These are phyloP conservation scores for Penicillium coffeae DNA, from an alignment of 495 filamentous ascomycete genomes.

Conservation along the genomic window DNA sequence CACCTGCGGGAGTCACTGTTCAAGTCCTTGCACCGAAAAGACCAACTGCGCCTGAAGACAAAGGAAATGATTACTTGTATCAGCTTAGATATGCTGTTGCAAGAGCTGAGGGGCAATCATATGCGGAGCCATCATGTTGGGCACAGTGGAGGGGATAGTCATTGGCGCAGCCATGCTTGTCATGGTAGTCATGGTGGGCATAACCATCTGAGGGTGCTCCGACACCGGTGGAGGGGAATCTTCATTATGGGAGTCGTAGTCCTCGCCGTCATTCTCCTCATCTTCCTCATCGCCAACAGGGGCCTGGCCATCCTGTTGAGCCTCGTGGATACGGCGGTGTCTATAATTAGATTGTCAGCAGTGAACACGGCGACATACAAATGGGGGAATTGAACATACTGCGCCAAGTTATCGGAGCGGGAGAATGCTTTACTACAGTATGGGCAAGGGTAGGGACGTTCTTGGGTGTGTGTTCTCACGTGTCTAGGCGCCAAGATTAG, in stretches of 20 bases:
- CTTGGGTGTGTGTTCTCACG: constrained; percentile 98
- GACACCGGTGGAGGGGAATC: constrained; percentile 54
- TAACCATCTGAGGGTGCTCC: not conserved
- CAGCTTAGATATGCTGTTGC: constrained; percentile 43
- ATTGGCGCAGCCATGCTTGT: constrained; percentile 38
- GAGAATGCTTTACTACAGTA: constrained; percentile 99
- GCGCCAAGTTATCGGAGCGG: constrained; percentile 95
- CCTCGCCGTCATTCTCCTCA: constrained; percentile 67
- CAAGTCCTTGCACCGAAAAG: constrained; percentile 4
- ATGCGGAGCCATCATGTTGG: constrained; percentile 34
- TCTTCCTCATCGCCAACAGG: constrained; percentile 67
- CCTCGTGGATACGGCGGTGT: constrained; percentile 94
- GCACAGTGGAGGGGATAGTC: constrained; percentile 35
- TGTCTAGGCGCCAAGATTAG: constrained; percentile 67
- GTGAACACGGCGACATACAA: constrained; percentile 3
- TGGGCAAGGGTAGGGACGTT: constrained; percentile 94
- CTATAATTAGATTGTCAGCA: constrained; percentile 37
- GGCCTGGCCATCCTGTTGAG: constrained; percentile 62
- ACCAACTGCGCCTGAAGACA: constrained; percentile 10
- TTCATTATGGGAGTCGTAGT: constrained; percentile 71
- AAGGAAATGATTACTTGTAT: constrained; percentile 2
- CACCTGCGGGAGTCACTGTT: constrained; percentile 4
- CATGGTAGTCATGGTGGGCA: constrained; percentile 36
- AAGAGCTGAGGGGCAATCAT: constrained; percentile 46
- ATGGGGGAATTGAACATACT: constrained; percentile 56